Evolutionary conservation across 192 early-diverging fungal genomes (phyloP).

Genomic region (Kappamyces sp.): DNA sequence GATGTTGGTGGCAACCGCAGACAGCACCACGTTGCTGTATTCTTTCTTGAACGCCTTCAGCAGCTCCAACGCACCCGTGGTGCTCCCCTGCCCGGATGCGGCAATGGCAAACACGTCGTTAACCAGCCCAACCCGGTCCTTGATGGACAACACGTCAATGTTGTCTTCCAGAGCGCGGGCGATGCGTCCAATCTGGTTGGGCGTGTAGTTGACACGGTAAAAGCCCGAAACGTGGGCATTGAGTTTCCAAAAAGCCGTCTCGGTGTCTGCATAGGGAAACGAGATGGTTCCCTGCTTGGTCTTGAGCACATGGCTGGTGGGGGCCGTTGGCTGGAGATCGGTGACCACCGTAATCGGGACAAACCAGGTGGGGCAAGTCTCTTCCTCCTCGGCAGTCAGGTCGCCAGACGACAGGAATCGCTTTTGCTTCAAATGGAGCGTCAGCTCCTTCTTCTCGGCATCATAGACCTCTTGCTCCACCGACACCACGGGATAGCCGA

Average conservation of each 20-base stretch:
- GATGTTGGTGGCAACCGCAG: constrained; percentile 43
- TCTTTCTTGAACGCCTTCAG: constrained; percentile 68
- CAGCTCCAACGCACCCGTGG: constrained; percentile 68
- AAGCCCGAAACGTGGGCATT: constrained; percentile 23
- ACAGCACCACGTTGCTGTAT: constrained; percentile 61
- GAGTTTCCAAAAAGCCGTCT: constrained; percentile 2
- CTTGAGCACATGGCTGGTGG: constrained; percentile 40
- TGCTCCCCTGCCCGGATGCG: constrained; percentile 71
- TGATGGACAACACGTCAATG: constrained; percentile 2
- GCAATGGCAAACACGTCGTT: constrained; percentile 75
- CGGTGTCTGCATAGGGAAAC: constrained; percentile 17
- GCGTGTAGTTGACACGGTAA: constrained; percentile 80
- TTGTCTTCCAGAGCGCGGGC: neutral
- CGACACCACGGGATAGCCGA: constrained; percentile 80
- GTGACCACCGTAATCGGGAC: constrained; percentile 63
- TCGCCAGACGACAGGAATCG: constrained; percentile 82
- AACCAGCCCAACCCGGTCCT: constrained; percentile 79
- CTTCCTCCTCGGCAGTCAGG: constrained; percentile 67
- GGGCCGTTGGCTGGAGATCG: constrained; percentile 8
- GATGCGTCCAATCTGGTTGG: constrained; percentile 30
- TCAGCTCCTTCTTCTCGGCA: constrained; percentile 31
- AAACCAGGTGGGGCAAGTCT: constrained; percentile 62
- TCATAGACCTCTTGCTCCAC: constrained; percentile 54
- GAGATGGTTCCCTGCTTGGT: constrained; percentile 18
- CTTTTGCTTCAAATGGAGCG: constrained; percentile 65